Conservation (phyloP, 495 filamentous ascomycete species). For the Ascobolus immersus region DNA sequence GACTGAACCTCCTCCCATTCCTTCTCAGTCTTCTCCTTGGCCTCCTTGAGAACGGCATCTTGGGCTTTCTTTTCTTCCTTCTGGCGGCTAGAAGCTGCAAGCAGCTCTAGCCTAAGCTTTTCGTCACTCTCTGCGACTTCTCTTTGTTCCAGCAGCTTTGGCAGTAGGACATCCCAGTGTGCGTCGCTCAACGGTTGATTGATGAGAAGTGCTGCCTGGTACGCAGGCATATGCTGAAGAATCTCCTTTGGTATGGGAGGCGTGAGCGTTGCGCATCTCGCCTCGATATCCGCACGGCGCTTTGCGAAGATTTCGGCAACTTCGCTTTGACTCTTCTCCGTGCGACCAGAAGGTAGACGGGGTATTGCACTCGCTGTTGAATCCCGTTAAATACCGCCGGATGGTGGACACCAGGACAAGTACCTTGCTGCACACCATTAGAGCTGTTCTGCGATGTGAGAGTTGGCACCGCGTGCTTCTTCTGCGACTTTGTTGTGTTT, state of each 20-base stretch:
- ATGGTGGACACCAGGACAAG: constrained; percentile 1
- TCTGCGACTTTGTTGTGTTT: neutral
- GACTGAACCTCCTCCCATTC: constrained; percentile 43
- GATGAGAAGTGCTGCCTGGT: constrained; percentile 43
- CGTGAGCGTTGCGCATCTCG: constrained; percentile 30
- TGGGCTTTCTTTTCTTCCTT: constrained; percentile 10
- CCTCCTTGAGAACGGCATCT: constrained; percentile 26
- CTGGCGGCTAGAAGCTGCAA: constrained; percentile 9
- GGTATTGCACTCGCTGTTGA: constrained; percentile 5
- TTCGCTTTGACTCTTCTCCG: constrained; percentile 21
- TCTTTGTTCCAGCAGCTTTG: constrained; percentile 37
- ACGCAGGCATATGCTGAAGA: constrained; percentile 39
- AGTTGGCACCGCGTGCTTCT: neutral
- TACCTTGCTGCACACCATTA: neutral
- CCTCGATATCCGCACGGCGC: constrained; percentile 40
- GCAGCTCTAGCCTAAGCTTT: constrained; percentile 19
- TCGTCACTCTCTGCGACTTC: constrained; percentile 29
- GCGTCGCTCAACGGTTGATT: constrained; percentile 33
- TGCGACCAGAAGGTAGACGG: constrained; percentile 5
- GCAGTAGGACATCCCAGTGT: constrained; percentile 38
- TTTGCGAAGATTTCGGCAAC: constrained; percentile 30
- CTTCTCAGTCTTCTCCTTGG: constrained; percentile 33
- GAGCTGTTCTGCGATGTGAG: constrained; percentile 1
- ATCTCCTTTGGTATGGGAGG: constrained; percentile 34
- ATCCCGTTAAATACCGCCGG: constrained; percentile 22